phyloP scores from a whole-genome alignment of 768 basidiomycete species.

The Auricularia heimuer region DNA sequence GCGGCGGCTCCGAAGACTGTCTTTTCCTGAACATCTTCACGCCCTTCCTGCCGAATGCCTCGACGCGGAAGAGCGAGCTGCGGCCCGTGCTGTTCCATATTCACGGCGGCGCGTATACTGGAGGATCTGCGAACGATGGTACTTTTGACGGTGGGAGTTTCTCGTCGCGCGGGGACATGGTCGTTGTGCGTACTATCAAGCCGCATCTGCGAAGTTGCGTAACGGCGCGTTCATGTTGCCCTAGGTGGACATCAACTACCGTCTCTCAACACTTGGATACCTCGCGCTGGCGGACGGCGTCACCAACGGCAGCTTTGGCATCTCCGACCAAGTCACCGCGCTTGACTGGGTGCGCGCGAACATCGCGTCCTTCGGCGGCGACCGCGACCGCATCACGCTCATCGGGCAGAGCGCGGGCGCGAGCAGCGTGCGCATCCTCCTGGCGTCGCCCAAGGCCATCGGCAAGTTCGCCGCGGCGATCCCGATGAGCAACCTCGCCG shows the following conservation, averaged over 20 bases:
- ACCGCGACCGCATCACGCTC: conserved; percentile 41
- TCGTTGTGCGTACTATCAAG: conserved; percentile 6
- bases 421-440: conserved; percentile 26
- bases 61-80: conserved; percentile 4
- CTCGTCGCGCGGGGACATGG: conserved; percentile 10
- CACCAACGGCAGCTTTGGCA: conserved; percentile 27
- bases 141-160: conserved; percentile 14
- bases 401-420: conserved; percentile 48
- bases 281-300: conserved; percentile 32
- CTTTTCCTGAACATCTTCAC: conserved; percentile 21
- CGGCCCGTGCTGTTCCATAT: conserved; percentile 20
- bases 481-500: conserved; percentile 38
- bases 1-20: conserved; percentile 14
- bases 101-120: conserved; percentile 18
- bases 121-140: conserved; percentile 13
- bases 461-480: conserved; percentile 33
- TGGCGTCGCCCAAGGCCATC: conserved; percentile 26
- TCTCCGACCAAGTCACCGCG: conserved; percentile 29
- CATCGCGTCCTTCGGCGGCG: conserved; percentile 50
- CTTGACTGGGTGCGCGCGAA: conserved; percentile 40
- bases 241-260: conserved; percentile 5
- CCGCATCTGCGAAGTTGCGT: not conserved
- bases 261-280: conserved; percentile 19
- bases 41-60: conserved; percentile 15
- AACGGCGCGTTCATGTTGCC: not conserved